Percentiles rank a stretch among this genome's conserved stretches.
Conservation (phyloP, 164 flowering plant genomes). For the Akebia trifoliata region DNA sequence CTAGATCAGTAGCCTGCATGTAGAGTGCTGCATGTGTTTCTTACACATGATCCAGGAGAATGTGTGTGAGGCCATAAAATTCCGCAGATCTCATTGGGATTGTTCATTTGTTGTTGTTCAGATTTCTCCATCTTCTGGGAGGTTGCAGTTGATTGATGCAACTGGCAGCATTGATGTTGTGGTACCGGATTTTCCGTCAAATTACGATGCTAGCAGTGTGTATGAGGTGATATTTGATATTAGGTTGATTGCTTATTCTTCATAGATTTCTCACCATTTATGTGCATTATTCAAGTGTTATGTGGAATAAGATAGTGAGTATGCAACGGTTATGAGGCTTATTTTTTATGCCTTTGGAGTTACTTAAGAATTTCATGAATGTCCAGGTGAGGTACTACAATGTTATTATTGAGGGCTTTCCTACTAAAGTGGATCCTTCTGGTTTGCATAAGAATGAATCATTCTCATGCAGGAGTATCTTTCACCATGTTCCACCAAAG, state of each 20-base stretch:
- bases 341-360: neutral
- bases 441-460: constrained; percentile 21
- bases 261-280: neutral
- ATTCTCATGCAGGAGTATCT: constrained; percentile 57
- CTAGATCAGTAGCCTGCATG: neutral
- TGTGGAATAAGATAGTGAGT: neutral
- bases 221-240: constrained; percentile 51
- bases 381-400: constrained; percentile 53
- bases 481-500: constrained; percentile 22
- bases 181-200: constrained; percentile 56
- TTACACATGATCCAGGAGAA: too few species aligned
- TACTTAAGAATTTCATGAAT: neutral
- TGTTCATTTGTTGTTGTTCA: constrained; percentile 19
- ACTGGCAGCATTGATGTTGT: constrained; percentile 76
- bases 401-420: constrained; percentile 51
- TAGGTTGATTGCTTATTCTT: neutral
- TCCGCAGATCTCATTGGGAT: neutral
- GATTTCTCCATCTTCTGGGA: constrained; percentile 69
- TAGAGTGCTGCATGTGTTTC: too few species aligned
- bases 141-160: constrained; percentile 74
- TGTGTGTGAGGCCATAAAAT: neutral
- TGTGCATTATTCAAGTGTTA: neutral
- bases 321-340: neutral
- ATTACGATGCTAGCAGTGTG: constrained; percentile 36
- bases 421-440: constrained; percentile 24